Evolutionary conservation across 108 stramenopile genomes (phyloP), one percentile per base, ranked within the genome.

Genomic region (Nitzschia inconspicua): DNA sequence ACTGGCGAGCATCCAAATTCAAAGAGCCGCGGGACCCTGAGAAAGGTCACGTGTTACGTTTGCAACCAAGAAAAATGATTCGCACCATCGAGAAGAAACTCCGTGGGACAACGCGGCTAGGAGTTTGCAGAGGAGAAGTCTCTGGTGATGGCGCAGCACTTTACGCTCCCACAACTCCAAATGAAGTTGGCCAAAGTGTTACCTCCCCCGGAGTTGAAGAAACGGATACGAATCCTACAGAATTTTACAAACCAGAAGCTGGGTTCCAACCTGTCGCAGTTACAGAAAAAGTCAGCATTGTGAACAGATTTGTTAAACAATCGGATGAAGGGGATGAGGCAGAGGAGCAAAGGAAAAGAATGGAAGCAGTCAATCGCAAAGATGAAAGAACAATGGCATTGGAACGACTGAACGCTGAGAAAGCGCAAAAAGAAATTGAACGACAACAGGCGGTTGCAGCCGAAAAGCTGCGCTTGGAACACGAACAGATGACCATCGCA

Each of bases 61-160:
- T 91, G 28, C 75, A 66, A 55, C 89, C 93, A 11, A 57, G 54
- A 59, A 95, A 95, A 67, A 95, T 91, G 89, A 73, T 80, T 0
- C 70, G 76, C 42, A 88, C 83, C 42, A 91, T 95, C 40, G 93
- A 95, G 66, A 62, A 65, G 14, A 95, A 95, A 70, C 77, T 88
- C 8, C 66, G 74, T 50, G 88, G 88, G 13, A 82, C 80, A 13
- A 91, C 93, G 0, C 56, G 93, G 41, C 58, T 95, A 22, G 86
- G 73, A 40, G 80, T 95, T 27, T 95, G 93, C 52, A 57, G 93
- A 50, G 93, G 93, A 28, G 87, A 83, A 51, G 78, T 80, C 8
- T 88, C 85, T 72, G 89, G 83, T 9, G 72, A 71, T 48, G 85
- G 78, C 19, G 82, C 82, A 26, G 71, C 78, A 8, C 52, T 85